Evolutionary conservation across 2,329 filamentous ascomycete species (phyloP).

Genomic region (Cladosporium sphaerospermum): DNA sequence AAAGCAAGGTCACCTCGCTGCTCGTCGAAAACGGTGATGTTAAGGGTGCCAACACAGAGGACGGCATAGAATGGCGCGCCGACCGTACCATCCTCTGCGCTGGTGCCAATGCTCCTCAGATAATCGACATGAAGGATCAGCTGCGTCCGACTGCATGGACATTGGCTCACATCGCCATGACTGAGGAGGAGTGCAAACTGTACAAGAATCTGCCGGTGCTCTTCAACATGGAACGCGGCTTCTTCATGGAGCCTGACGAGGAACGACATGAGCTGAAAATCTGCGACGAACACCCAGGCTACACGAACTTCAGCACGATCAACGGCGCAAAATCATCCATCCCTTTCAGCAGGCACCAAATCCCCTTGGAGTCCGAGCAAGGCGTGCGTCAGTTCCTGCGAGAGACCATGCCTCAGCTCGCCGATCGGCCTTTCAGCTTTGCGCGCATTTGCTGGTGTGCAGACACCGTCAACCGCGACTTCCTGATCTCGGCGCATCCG

Average conservation of each 20-base stretch:
- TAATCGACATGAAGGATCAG: conserved; percentile 48
- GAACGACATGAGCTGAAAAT: conserved; percentile 43
- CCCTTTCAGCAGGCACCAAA: conserved; percentile 41
- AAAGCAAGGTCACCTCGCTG: conserved; percentile 36
- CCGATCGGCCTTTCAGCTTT: conserved; percentile 43
- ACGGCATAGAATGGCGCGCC: conserved; percentile 38
- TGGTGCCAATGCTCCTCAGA: conserved; percentile 42
- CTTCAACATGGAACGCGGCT: conserved; percentile 45
- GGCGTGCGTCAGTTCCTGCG: conserved; percentile 44
- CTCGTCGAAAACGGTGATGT: conserved; percentile 34
- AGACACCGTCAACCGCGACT: conserved; percentile 49
- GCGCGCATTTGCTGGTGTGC: conserved; percentile 53
- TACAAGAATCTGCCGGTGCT: conserved; percentile 46
- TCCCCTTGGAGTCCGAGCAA: conserved; percentile 43
- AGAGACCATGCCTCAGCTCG: conserved; percentile 50
- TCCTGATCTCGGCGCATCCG: conserved; percentile 48
- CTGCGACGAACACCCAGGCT: conserved; percentile 53
- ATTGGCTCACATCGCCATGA: conserved; percentile 46
- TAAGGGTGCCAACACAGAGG: conserved; percentile 38
- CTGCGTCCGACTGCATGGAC: conserved; percentile 51
- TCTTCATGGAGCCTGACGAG: conserved; percentile 46
- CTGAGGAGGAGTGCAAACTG: conserved; percentile 36
- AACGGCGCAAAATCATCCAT: conserved; percentile 30
- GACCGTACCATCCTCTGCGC: conserved; percentile 44
- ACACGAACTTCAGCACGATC: conserved; percentile 40